Base-by-base conservation (phyloP, 2,329 filamentous ascomycete genomes). In the Penicillium sp. region DNA sequence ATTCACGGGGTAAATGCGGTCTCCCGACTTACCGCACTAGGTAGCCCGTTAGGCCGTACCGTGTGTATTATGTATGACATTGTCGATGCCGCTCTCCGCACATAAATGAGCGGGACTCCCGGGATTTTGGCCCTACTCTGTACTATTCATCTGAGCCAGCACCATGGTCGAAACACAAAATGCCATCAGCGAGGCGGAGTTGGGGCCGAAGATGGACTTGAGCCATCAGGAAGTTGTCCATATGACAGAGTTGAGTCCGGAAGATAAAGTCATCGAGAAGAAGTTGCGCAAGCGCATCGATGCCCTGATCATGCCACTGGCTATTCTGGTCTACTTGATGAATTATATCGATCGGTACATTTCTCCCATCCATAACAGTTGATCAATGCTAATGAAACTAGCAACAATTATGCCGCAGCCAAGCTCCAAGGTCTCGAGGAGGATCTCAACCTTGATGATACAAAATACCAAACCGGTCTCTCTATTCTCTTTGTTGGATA, bases 371-470 rank as follows among this genome's bases (percentile, higher is more conserved):
- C 25, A 25, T 36, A n/a, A 26, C 10, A 17, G 3, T 5, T 3
- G 16, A 1, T 26, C 7, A 11, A 50, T 19, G 40, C 54, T 58
- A 45, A 58, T 12, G 5, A 5, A 4, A n/a, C 48, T 28, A 67
- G 66, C 35, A 82, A 81, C 68, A 82, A 78, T 48, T 77, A 77
- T 56, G 75, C 76, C 0, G 74, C 75, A 1, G 76, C 76, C 30
- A 75, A 74, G 50, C 68, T 78, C 14, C 75, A 77, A 55, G 76
- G 76, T 30, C 71, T 78, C 6, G 68, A 69, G 50, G 56, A 67
- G 12, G 75, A 77, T 53, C 66, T 78, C 5, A 50, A 62, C 0
- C 64, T 78, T 28, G 64, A 61, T 4, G 67, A 62, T 14, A 59
- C 68, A 7, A 61, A 77, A 44, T 78, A 77, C 48, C 70, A 77